phyloP scores from a whole-genome alignment of 768 basidiomycete genomes.

The Mycena floridula region DNA sequence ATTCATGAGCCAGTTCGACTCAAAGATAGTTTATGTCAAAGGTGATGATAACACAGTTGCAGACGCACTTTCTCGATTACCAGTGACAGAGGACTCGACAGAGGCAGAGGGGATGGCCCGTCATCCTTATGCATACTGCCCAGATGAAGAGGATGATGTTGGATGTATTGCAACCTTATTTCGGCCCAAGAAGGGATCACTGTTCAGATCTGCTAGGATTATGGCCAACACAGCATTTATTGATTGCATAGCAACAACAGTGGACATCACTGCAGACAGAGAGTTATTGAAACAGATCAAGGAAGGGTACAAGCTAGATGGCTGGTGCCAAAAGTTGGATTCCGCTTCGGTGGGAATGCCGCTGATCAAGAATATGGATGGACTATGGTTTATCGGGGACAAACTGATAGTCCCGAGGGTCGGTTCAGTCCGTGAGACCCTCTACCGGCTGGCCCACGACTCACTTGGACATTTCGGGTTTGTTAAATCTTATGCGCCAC shows the following conservation, averaged over 20 bases:
- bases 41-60: slow-evolving; percentile 24
- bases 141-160: background rate
- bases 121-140: background rate
- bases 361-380: slow-evolving; percentile 1
- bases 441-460: slow-evolving; percentile 6
- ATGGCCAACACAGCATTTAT: background rate
- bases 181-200: background rate
- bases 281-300: slow-evolving; percentile 1
- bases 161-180: background rate
- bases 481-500: background rate
- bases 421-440: slow-evolving; percentile 6
- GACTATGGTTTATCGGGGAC: slow-evolving; percentile 17
- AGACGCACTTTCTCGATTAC: too few relatives aligned
- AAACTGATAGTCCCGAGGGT: slow-evolving; percentile 5
- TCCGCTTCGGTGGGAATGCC: slow-evolving; percentile 2
- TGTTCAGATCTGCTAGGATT: background rate
- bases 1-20: slow-evolving; percentile 25
- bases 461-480: background rate
- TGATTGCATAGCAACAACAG: background rate
- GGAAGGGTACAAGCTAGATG: slow-evolving; percentile 1
- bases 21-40: slow-evolving; percentile 19
- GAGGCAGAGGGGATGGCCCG: background rate
- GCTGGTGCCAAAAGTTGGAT: slow-evolving; percentile 4
- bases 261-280: slow-evolving; percentile 1
- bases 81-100: background rate